A percentile compares a stretch with the other conserved stretches of the same genome.
phyloP scores from a whole-genome alignment of 2,329 filamentous ascomycete genomes.

The Stromatinia cepivora region DNA sequence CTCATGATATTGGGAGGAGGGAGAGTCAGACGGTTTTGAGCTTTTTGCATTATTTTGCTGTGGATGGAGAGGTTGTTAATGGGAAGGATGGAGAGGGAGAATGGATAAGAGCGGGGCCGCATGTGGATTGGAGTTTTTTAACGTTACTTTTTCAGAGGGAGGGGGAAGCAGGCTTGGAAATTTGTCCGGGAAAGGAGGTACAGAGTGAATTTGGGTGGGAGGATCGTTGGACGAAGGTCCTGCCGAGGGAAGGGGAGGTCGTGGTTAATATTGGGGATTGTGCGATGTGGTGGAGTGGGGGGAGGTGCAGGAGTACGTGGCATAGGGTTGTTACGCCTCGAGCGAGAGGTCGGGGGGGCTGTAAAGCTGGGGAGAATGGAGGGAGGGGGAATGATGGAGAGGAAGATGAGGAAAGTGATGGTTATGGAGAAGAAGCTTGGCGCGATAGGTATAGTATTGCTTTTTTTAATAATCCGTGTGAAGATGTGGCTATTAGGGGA shows the following conservation, averaged over 20 bases:
- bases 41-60: constrained; percentile 58
- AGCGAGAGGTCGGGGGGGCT: not conserved
- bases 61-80: constrained; percentile 38
- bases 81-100: constrained; percentile 39
- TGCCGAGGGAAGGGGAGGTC: constrained; percentile 53
- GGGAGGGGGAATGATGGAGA: constrained; percentile 36
- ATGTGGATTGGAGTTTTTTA: constrained; percentile 63
- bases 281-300: constrained; percentile 66
- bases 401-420: constrained; percentile 28
- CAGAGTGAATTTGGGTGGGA: constrained; percentile 59
- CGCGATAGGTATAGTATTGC: constrained; percentile 64
- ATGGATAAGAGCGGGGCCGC: constrained; percentile 61
- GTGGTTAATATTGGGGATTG: constrained; percentile 68
- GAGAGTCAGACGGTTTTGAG: constrained; percentile 55
- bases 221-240: constrained; percentile 64
- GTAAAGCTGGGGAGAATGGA: not conserved
- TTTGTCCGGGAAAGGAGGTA: constrained; percentile 63
- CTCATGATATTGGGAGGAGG: constrained; percentile 50
- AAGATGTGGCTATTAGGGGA: constrained; percentile 59
- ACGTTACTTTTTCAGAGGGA: constrained; percentile 63
- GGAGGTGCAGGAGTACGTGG: constrained; percentile 66
- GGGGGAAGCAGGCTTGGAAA: constrained; percentile 62
- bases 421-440: constrained; percentile 44
- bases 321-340: constrained; percentile 51
- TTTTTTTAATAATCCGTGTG: constrained; percentile 65